Conservation (phyloP, 1,139 yeast species). For the Sugiyamaella pinicola region DNA sequence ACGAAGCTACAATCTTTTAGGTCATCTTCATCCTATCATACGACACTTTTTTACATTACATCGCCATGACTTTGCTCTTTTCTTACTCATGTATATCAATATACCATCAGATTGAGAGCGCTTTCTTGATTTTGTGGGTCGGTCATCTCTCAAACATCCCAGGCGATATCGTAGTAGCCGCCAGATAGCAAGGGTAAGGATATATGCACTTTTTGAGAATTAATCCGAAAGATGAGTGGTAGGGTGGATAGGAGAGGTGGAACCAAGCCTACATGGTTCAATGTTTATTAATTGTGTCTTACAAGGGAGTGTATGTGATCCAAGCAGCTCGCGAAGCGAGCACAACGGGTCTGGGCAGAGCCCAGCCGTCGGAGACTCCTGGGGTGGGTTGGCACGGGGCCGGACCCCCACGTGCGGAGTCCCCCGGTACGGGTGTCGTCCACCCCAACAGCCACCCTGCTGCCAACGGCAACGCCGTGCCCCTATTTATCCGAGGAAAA, state of each 20-base stretch:
- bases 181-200: background rate
- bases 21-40: too few relatives aligned
- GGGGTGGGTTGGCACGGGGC: too few relatives aligned
- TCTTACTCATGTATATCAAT: too few relatives aligned
- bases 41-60: too few relatives aligned
- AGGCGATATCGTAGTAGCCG: background rate
- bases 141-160: background rate
- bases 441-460: background rate
- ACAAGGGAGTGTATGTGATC: background rate
- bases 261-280: background rate
- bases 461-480: background rate
- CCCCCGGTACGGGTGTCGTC: background rate
- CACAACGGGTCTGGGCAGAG: background rate
- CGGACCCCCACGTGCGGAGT: background rate
- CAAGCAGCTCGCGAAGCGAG: background rate
- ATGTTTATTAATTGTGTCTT: too few relatives aligned
- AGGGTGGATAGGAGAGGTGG: too few relatives aligned
- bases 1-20: too few relatives aligned
- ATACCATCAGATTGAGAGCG: too few relatives aligned
- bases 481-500: background rate
- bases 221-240: background rate
- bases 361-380: background rate
- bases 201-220: background rate
- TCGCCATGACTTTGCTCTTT: too few relatives aligned
- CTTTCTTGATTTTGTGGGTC: background rate